phyloP scores from a whole-genome alignment of 257 asterid species.

The Cinchona pubescens region DNA sequence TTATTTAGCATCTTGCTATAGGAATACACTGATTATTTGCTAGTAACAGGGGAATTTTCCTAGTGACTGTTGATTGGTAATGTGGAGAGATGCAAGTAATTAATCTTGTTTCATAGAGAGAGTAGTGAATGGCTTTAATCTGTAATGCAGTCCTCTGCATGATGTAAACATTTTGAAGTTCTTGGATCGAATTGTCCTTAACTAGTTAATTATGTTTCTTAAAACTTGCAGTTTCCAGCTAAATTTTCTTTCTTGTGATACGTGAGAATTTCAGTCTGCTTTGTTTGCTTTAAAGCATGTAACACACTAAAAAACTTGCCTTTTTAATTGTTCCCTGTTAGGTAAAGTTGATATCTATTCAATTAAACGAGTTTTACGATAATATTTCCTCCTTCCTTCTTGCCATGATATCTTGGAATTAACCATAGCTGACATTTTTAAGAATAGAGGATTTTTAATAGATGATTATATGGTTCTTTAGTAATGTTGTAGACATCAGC shows the following conservation, averaged over 20 bases:
- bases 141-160: not conserved
- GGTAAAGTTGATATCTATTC: not conserved
- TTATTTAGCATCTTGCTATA: not conserved
- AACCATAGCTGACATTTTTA: not conserved
- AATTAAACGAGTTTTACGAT: not conserved
- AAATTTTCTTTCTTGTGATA: not conserved
- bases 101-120: not conserved
- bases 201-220: not conserved
- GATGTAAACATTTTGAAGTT: not conserved
- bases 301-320: not conserved
- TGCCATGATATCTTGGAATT: not conserved
- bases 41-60: not conserved
- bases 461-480: not conserved
- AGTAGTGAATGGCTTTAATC: not conserved
- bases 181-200: not conserved
- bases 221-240: not conserved
- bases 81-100: not conserved
- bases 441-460: not conserved
- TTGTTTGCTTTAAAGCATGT: not conserved
- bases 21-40: not conserved
- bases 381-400: not conserved
- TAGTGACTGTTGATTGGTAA: not conserved
- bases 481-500: not conserved
- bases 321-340: not conserved
- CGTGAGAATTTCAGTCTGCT: not conserved